Conservation (phyloP, 2,329 filamentous ascomycete species). For the Fusarium sp. region DNA sequence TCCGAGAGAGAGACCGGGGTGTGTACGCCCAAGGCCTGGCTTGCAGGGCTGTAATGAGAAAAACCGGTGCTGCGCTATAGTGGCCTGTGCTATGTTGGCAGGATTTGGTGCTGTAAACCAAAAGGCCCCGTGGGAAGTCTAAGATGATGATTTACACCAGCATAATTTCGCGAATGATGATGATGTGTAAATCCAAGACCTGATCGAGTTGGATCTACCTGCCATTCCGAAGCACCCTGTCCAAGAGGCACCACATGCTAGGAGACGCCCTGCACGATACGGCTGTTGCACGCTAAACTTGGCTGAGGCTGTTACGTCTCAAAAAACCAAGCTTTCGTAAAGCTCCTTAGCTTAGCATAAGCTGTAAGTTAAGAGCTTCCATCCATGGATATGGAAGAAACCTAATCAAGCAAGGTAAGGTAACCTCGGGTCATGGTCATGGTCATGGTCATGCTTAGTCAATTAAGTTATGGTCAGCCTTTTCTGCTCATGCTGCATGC, state of each 20-base stretch:
- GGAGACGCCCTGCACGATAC: too few relatives aligned
- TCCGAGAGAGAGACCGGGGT: constrained; percentile 34
- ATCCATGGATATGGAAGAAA: constrained; percentile 9
- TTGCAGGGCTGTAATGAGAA: constrained; percentile 21
- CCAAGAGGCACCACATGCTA: not conserved
- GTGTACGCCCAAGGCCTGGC: constrained; percentile 14
- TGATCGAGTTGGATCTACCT: constrained; percentile 37
- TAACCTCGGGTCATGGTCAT: constrained; percentile 9
- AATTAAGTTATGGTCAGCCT: constrained; percentile 16
- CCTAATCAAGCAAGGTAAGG: constrained; percentile 14
- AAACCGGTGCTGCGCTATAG: constrained; percentile 14
- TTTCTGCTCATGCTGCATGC: not conserved
- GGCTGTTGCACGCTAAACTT: not conserved
- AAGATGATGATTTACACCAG: constrained; percentile 36
- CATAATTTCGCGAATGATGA: constrained; percentile 30
- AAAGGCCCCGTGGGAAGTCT: constrained; percentile 3
- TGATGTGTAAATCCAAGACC: constrained; percentile 32
- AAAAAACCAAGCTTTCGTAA: constrained; percentile 21
- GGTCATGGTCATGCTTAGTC: constrained; percentile 12
- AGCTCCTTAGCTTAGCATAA: not conserved
- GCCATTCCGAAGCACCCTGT: constrained; percentile 24
- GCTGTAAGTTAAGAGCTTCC: too few relatives aligned
- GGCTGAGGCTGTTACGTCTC: constrained; percentile 17
- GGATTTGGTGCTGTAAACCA: not conserved
- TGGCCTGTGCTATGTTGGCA: constrained; percentile 11